phyloP scores from a whole-genome alignment of 768 basidiomycete species.

The Psilocybe sp. region DNA sequence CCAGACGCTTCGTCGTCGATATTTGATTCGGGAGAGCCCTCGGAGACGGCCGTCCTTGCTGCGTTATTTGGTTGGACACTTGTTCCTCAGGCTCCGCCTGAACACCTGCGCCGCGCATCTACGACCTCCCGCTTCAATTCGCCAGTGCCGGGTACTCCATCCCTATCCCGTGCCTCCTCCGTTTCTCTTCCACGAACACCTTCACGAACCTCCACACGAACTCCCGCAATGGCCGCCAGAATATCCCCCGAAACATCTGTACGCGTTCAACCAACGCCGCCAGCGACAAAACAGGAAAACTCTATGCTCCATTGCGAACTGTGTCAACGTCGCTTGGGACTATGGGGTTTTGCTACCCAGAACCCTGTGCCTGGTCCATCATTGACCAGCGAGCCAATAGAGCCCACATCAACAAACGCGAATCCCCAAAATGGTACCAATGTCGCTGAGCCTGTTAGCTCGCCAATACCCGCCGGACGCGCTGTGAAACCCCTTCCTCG shows the following conservation, averaged over 20 bases:
- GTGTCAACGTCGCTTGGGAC: slow-evolving; percentile 75
- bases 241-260: slow-evolving; percentile 18
- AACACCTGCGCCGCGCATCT: slow-evolving; percentile 25
- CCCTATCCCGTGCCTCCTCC: slow-evolving; percentile 34
- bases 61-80: slow-evolving; percentile 53
- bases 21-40: slow-evolving; percentile 13
- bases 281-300: slow-evolving; percentile 38
- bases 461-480: slow-evolving; percentile 16
- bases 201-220: slow-evolving; percentile 34
- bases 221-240: slow-evolving; percentile 10
- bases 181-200: slow-evolving; percentile 19
- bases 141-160: slow-evolving; percentile 26
- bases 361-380: slow-evolving; percentile 10
- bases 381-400: background rate
- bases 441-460: slow-evolving; percentile 1
- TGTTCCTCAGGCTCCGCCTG: slow-evolving; percentile 31
- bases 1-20: too few relatives aligned
- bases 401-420: background rate
- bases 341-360: slow-evolving; percentile 66
- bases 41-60: slow-evolving; percentile 40
- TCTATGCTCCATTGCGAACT: slow-evolving; percentile 61
- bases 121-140: slow-evolving; percentile 31
- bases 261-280: slow-evolving; percentile 23
- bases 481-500: slow-evolving; percentile 29
- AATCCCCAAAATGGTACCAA: background rate